phyloP scores from a whole-genome alignment of 2,329 filamentous ascomycete genomes.

The Xylariaceae sp. region DNA sequence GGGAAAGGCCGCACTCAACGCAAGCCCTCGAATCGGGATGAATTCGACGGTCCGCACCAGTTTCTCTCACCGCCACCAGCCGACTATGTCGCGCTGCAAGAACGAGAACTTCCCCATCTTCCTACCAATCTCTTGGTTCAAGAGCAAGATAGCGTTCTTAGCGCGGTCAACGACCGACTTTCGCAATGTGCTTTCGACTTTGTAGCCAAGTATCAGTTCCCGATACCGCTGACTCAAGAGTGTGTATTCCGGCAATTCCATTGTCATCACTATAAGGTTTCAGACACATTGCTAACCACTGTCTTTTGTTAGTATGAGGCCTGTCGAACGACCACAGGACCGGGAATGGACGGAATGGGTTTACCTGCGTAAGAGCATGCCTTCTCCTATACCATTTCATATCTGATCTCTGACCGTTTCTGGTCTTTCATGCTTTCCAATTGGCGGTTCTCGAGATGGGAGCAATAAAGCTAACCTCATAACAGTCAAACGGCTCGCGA shows the following conservation, averaged over 20 bases:
- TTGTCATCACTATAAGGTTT: neutral
- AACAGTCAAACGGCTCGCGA: conserved; percentile 71
- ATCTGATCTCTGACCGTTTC: no score
- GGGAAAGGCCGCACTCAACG: conserved; percentile 58
- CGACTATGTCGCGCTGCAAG: conserved; percentile 71
- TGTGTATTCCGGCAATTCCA: conserved; percentile 9
- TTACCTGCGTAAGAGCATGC: conserved; percentile 51
- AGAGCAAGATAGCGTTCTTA: conserved; percentile 80
- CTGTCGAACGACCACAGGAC: conserved; percentile 39
- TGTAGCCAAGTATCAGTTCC: conserved; percentile 87
- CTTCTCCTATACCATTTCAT: no score
- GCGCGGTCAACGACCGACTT: conserved; percentile 78
- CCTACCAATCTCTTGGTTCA: conserved; percentile 79
- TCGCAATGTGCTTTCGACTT: conserved; percentile 88
- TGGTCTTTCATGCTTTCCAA: no score
- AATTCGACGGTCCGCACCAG: conserved; percentile 86
- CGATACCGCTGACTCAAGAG: conserved; percentile 78
- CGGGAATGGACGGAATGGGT: conserved; percentile 89
- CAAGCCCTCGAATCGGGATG: conserved; percentile 77
- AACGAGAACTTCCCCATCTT: conserved; percentile 76
- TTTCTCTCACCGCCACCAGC: conserved; percentile 71
- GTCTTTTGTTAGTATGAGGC: conserved; percentile 54
- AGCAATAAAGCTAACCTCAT: no score
- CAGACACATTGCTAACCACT: conserved; percentile 1
- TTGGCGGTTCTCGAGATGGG: no score